Base-by-base conservation (phyloP, 192 early-diverging fungal genomes). In the Chytriomyces hyalinus region DNA sequence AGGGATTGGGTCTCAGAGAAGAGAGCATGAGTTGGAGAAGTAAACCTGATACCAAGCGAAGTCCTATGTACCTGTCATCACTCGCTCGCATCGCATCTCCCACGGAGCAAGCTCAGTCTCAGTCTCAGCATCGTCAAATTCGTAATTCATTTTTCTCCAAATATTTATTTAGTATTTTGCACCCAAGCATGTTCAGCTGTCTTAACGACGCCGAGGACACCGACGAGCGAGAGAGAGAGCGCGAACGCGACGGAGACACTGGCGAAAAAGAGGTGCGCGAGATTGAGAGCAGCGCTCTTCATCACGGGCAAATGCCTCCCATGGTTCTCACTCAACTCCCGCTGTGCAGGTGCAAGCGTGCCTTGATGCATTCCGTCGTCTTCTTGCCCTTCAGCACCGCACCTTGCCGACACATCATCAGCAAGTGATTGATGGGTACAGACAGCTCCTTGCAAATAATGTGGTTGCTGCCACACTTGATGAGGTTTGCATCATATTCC, bases 281-380 rank as follows among this genome's bases (percentile, higher is more conserved):
- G 36, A 13, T 57, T 57, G 15, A 13, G 53, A 13, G 4, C 53
- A 13, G 10, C 51, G 11, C 51, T n/a, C 51, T n/a, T 57, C 51
- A 10, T n/a, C 51, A n/a, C 3, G 53, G 15, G 20, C 15, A n/a
- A 57, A 57, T 57, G 51, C 51, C 11, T 57, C n/a, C n/a, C 10
- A 57, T 57, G 53, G 15, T 57, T 20, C 1, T 20, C 13, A 57
- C 53, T 13, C 53, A 36, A 36, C 36, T 3, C 53, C 53, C 20
- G 15, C 53, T 20, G 20, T 20, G 20, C 13, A 57, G 53, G 20
- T 57, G 13, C 53, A 57, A 57, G 20, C 53, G 53, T 57, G 44
- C 66, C 49, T 70, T 8, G 68, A 70, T 13, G 7, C 48, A 15
- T 53, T 53, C 22, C 46, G 68, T 20, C 68, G 68, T 13, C 13